Evolutionary conservation across 2,329 filamentous ascomycete species (phyloP).

Genomic region (Neonectria sp.): DNA sequence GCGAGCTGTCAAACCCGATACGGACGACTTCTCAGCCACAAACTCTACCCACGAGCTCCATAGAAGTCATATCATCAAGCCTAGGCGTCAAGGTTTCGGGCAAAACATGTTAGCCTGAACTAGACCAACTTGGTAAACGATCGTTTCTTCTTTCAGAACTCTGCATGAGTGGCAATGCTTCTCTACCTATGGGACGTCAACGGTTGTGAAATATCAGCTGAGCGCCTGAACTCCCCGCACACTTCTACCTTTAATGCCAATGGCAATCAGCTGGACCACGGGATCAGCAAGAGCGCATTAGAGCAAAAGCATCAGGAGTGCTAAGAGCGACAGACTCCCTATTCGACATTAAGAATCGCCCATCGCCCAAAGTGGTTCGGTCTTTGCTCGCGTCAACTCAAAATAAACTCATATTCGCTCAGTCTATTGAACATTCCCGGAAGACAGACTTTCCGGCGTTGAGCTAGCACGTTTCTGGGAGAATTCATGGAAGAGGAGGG

Average conservation of each 20-base stretch:
- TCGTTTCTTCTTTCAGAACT: neutral
- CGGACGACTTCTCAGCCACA: neutral
- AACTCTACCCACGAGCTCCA: neutral
- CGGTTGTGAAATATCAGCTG: neutral
- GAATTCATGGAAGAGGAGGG: neutral
- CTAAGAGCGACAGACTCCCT: neutral
- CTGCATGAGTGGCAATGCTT: neutral
- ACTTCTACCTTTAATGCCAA: neutral
- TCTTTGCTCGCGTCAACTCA: constrained; percentile 3
- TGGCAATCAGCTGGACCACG: constrained; percentile 1
- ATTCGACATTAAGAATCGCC: neutral
- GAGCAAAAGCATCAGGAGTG: neutral
- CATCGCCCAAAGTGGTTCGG: neutral
- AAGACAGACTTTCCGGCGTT: neutral
- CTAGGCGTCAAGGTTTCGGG: neutral
- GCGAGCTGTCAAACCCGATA: neutral
- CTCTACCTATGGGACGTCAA: neutral
- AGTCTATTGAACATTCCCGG: neutral
- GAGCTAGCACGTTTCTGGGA: no score
- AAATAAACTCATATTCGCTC: neutral
- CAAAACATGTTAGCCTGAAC: neutral
- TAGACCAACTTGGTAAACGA: neutral
- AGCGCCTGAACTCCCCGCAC: neutral
- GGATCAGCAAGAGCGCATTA: constrained; percentile 5
- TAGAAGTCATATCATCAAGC: neutral